A percentile compares a stretch with the other conserved stretches of the same genome.
phyloP scores from a whole-genome alignment of 768 basidiomycete species.

The Panaeolus papilionaceus region DNA sequence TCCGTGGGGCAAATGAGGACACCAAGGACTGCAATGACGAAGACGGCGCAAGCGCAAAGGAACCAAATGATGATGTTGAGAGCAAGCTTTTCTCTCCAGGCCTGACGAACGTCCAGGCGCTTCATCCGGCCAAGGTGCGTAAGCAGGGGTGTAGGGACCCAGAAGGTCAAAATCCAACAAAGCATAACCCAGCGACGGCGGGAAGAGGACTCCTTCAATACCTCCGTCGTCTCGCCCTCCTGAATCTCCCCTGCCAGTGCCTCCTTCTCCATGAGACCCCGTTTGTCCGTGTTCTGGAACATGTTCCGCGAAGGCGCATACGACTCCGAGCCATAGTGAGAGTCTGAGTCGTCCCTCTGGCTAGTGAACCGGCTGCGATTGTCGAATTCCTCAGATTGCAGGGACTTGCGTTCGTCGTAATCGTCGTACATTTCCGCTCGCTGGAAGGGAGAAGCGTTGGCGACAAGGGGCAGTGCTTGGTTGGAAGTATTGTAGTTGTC shows the following conservation, averaged over 20 bases:
- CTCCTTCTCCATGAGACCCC: constrained; percentile 79
- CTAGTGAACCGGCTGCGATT: constrained; percentile 79
- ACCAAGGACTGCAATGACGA: constrained; percentile 91
- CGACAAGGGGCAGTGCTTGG: constrained; percentile 83
- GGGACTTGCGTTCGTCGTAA: constrained; percentile 75
- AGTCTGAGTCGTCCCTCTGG: constrained; percentile 77
- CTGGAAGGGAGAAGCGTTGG: constrained; percentile 83
- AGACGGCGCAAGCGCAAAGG: constrained; percentile 84
- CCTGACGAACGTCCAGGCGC: constrained; percentile 90
- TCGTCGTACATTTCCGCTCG: constrained; percentile 79
- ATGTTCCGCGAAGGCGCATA: constrained; percentile 96
- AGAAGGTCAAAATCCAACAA: constrained; percentile 91
- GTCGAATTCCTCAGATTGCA: constrained; percentile 82
- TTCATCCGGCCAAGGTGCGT: constrained; percentile 89
- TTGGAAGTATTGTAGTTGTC: constrained; percentile 68
- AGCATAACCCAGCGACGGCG: constrained; percentile 87
- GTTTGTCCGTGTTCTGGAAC: constrained; percentile 87
- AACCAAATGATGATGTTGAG: constrained; percentile 98
- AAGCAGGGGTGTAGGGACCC: constrained; percentile 80
- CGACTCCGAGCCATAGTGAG: constrained; percentile 88
- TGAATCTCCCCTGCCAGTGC: constrained; percentile 83
- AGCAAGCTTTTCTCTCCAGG: constrained; percentile 97
- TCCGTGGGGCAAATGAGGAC: constrained; percentile 93
- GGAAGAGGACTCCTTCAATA: constrained; percentile 81
- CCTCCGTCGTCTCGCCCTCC: constrained; percentile 89